These are phyloP conservation scores for Lodderomyces theae DNA, from an alignment of 1,139 yeast species.

Conservation along the genomic window DNA sequence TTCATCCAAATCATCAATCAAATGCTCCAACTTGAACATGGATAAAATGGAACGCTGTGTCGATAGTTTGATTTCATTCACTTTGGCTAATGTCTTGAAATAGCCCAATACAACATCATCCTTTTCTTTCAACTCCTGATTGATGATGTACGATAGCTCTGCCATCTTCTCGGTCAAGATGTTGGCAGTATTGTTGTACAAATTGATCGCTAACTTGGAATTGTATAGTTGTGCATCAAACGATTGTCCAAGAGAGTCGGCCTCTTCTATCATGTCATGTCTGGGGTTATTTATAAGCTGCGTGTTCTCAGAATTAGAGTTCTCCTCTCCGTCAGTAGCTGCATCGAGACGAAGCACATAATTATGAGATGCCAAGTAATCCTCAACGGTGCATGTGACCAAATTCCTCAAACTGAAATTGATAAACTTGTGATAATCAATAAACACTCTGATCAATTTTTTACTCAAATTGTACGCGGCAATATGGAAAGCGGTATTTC, in stretches of 20 bases:
- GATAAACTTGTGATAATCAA: slow-evolving; percentile 70
- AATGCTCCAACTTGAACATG: slow-evolving; percentile 38
- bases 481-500: slow-evolving; percentile 86
- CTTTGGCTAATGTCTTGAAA: slow-evolving; percentile 26
- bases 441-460: slow-evolving; percentile 68
- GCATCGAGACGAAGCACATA: slow-evolving; percentile 28
- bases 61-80: slow-evolving; percentile 29
- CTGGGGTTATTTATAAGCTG: neutral
- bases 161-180: slow-evolving; percentile 39
- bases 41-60: slow-evolving; percentile 36
- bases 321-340: slow-evolving; percentile 12
- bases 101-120: slow-evolving; percentile 34
- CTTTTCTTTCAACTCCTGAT: slow-evolving; percentile 38
- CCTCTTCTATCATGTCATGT: slow-evolving; percentile 3
- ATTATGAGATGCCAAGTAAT: slow-evolving; percentile 49
- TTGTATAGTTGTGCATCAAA: slow-evolving; percentile 40
- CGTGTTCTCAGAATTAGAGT: slow-evolving; percentile 2
- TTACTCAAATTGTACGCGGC: slow-evolving; percentile 75
- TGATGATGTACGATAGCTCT: slow-evolving; percentile 39
- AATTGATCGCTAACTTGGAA: slow-evolving; percentile 37
- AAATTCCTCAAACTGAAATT: slow-evolving; percentile 62
- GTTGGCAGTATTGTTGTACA: slow-evolving; percentile 35
- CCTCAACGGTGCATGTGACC: slow-evolving; percentile 72
- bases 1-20: slow-evolving; percentile 20
- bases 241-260: slow-evolving; percentile 19